These are phyloP conservation scores for Areca catechu DNA, from an alignment of 176 grass and related monocot species.

Conservation along the genomic window DNA sequence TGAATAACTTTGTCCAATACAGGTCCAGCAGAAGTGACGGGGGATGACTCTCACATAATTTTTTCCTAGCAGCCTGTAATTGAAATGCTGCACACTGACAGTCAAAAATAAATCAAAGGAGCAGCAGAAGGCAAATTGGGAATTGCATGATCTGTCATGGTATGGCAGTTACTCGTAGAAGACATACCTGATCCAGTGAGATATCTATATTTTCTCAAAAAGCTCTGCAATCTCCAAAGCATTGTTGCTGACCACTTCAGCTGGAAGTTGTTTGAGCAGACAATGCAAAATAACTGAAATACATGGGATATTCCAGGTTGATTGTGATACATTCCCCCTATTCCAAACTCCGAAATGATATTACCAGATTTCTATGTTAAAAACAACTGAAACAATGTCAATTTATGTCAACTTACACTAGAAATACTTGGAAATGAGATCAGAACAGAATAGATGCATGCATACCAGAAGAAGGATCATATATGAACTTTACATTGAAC, in stretches of 20 bases:
- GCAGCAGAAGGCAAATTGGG: neutral
- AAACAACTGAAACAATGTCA: neutral
- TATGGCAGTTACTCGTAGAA: neutral
- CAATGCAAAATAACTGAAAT: slow-evolving; percentile 11
- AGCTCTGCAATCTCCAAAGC: slow-evolving; percentile 14
- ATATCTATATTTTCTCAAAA: slow-evolving; percentile 13
- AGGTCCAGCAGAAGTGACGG: neutral
- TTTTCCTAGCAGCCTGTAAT: slow-evolving; percentile 10
- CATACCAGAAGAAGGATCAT: neutral
- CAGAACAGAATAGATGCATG: too few species aligned
- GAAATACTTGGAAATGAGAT: too few species aligned
- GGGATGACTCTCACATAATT: slow-evolving; percentile 5
- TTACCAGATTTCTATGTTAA: neutral
- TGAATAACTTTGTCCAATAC: slow-evolving; percentile 15
- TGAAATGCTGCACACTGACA: slow-evolving; percentile 3
- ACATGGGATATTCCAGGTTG: slow-evolving; percentile 11
- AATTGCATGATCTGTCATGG: too few species aligned
- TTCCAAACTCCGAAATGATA: slow-evolving; percentile 13
- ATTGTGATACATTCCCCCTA: neutral
- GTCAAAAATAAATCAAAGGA: neutral
- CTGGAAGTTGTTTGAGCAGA: slow-evolving; percentile 15
- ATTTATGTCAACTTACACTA: neutral
- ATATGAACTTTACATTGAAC: neutral
- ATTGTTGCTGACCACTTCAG: slow-evolving; percentile 10
- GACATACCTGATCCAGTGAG: slow-evolving; percentile 9